These are phyloP conservation scores for Tremella fuciformis DNA, from an alignment of 768 basidiomycete species.

Conservation along the genomic window DNA sequence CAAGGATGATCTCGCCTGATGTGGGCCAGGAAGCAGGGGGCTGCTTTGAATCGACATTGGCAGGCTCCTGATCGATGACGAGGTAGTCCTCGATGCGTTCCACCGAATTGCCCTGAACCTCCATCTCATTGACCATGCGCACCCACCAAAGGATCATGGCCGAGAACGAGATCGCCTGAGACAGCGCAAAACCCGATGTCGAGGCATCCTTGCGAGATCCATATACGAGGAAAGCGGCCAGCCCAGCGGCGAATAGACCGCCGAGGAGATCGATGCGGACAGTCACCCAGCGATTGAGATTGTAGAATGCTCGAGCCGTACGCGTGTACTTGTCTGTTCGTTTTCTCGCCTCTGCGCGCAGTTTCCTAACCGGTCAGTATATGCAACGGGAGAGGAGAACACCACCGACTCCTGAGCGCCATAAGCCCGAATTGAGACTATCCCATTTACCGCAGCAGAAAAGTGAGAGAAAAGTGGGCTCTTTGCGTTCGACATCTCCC, in stretches of 20 bases:
- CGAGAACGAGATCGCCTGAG: slow-evolving; percentile 50
- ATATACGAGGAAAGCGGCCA: slow-evolving; percentile 64
- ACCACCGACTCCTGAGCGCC: slow-evolving; percentile 56
- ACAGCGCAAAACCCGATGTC: slow-evolving; percentile 49
- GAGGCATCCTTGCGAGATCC: slow-evolving; percentile 45
- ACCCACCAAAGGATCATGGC: slow-evolving; percentile 42
- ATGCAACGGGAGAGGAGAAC: neutral
- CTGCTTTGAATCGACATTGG: slow-evolving; percentile 53
- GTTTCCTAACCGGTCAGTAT: slow-evolving; percentile 25
- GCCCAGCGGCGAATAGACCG: slow-evolving; percentile 58
- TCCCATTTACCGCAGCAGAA: slow-evolving; percentile 62
- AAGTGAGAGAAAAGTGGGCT: slow-evolving; percentile 59
- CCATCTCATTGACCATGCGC: slow-evolving; percentile 49
- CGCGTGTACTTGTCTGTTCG: slow-evolving; percentile 59
- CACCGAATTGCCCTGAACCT: slow-evolving; percentile 51
- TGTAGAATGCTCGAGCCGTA: slow-evolving; percentile 51
- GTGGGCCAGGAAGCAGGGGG: slow-evolving; percentile 68
- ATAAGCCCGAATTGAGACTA: slow-evolving; percentile 64
- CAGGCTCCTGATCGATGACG: slow-evolving; percentile 61
- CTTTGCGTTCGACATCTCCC: slow-evolving; percentile 59
- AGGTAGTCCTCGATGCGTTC: slow-evolving; percentile 60
- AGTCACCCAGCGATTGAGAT: slow-evolving; percentile 50
- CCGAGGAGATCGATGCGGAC: slow-evolving; percentile 64
- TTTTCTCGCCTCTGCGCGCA: slow-evolving; percentile 56
- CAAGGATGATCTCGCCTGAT: slow-evolving; percentile 59